Evolutionary conservation across 1,284 basidiomycete species (phyloP).

Genomic region (Tilletia walkeri): DNA sequence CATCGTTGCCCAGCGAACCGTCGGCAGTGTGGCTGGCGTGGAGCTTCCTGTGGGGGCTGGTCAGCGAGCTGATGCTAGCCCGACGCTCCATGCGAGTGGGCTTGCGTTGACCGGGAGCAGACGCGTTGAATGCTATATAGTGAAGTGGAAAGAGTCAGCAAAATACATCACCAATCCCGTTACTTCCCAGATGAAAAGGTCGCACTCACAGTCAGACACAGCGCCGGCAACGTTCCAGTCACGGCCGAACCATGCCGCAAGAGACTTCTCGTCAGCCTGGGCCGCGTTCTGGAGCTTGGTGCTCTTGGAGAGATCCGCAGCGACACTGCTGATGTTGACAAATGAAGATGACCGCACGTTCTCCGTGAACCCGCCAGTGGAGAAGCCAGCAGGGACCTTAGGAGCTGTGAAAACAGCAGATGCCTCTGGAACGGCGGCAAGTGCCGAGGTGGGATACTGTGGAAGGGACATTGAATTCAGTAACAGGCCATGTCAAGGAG

Average conservation of each 20-base stretch:
- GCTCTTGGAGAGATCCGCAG: constrained; percentile 33
- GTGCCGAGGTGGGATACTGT: constrained; percentile 26
- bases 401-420: constrained; percentile 35
- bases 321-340: constrained; percentile 28
- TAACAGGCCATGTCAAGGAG: constrained; percentile 17
- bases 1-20: constrained; percentile 23
- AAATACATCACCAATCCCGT: background rate
- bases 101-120: constrained; percentile 9
- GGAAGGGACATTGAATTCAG: background rate
- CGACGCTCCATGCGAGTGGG: constrained; percentile 2
- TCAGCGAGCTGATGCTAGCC: constrained; percentile 11
- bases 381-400: constrained; percentile 27
- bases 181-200: too few species aligned
- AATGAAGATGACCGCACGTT: constrained; percentile 24
- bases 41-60: constrained; percentile 3
- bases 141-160: background rate
- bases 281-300: constrained; percentile 38
- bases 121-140: background rate
- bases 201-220: constrained; percentile 35
- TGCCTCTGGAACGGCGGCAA: constrained; percentile 28
- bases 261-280: constrained; percentile 29
- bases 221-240: constrained; percentile 49
- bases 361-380: constrained; percentile 29
- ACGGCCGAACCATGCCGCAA: constrained; percentile 45
- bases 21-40: constrained; percentile 11